phyloP scores from a whole-genome alignment of 345 rosid species.

The Sisymbrium altissimum region DNA sequence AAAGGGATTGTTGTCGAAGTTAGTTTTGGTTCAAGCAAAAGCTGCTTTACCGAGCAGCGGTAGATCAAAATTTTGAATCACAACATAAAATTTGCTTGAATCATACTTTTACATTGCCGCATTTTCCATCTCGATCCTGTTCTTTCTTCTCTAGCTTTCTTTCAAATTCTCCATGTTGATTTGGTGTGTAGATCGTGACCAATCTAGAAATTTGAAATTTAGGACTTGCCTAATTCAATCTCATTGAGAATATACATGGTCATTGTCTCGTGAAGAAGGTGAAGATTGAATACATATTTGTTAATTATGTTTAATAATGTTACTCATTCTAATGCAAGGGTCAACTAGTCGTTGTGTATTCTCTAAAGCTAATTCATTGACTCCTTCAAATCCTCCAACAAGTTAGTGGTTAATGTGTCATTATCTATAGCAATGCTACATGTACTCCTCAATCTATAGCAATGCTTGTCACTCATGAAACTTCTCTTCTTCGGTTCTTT shows the following conservation, averaged over 20 bases:
- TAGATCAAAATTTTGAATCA: too few species aligned
- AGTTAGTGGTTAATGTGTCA: constrained; percentile 33
- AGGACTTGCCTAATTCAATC: not conserved
- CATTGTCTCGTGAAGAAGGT: not conserved
- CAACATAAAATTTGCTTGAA: too few species aligned
- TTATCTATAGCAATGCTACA: constrained; percentile 8
- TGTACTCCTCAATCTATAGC: constrained; percentile 31
- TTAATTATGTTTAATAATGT: not conserved
- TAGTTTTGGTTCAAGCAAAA: too few species aligned
- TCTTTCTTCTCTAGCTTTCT: too few species aligned
- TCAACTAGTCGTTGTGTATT: not conserved
- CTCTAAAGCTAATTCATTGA: constrained; percentile 9
- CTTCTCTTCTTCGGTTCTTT: not conserved
- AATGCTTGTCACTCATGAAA: not conserved
- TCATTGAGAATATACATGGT: too few species aligned
- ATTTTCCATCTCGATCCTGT: too few species aligned
- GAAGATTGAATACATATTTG: not conserved
- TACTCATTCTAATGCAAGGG: not conserved
- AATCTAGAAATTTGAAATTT: not conserved
- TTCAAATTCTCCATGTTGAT: not conserved
- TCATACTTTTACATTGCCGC: too few species aligned
- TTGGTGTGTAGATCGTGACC: not conserved
- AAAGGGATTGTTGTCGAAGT: too few species aligned
- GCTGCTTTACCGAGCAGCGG: too few species aligned
- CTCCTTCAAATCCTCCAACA: constrained; percentile 7